phyloP scores from a whole-genome alignment of 192 early-diverging fungal genomes.

The Coemansia sp. region DNA sequence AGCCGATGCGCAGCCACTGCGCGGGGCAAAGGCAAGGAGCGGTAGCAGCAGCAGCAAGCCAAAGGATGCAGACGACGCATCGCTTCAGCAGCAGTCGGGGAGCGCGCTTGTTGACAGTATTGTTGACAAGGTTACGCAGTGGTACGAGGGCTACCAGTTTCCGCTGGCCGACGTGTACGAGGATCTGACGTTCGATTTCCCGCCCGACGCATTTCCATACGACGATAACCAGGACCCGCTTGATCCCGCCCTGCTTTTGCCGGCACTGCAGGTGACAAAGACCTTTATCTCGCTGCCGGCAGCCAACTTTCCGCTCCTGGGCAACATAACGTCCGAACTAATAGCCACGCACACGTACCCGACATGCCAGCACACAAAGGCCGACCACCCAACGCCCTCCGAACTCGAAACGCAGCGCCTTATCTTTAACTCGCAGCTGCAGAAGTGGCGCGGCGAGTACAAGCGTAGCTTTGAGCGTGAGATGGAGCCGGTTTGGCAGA shows the following conservation, averaged over 20 bases:
- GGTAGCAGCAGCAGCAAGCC: conserved; percentile 7
- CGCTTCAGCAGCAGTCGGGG: neutral
- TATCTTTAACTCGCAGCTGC: conserved; percentile 68
- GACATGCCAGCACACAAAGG: conserved; percentile 69
- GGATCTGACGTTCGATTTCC: conserved; percentile 56
- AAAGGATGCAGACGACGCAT: conserved; percentile 6
- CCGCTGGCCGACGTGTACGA: conserved; percentile 56
- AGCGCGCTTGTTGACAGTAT: conserved; percentile 39
- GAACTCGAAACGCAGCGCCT: conserved; percentile 71
- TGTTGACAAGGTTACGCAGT: conserved; percentile 44
- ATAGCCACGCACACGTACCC: conserved; percentile 71
- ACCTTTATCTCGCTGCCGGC: conserved; percentile 63
- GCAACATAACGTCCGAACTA: conserved; percentile 67
- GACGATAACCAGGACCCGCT: conserved; percentile 61
- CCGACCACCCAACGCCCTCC: conserved; percentile 63
- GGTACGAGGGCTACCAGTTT: conserved; percentile 56
- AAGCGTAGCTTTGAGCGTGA: conserved; percentile 60
- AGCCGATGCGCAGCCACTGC: neutral
- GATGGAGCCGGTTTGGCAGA: conserved; percentile 68
- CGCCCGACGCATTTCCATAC: conserved; percentile 52
- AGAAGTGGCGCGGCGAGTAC: conserved; percentile 57
- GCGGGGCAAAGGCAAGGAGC: conserved; percentile 3
- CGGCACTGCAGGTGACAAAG: conserved; percentile 67
- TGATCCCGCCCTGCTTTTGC: conserved; percentile 67
- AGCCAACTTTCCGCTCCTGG: conserved; percentile 64